A percentile compares a stretch with the other conserved stretches of the same genome.
Conservation (phyloP, 2,329 filamentous ascomycete species). For the Ceratocystis colombiana region DNA sequence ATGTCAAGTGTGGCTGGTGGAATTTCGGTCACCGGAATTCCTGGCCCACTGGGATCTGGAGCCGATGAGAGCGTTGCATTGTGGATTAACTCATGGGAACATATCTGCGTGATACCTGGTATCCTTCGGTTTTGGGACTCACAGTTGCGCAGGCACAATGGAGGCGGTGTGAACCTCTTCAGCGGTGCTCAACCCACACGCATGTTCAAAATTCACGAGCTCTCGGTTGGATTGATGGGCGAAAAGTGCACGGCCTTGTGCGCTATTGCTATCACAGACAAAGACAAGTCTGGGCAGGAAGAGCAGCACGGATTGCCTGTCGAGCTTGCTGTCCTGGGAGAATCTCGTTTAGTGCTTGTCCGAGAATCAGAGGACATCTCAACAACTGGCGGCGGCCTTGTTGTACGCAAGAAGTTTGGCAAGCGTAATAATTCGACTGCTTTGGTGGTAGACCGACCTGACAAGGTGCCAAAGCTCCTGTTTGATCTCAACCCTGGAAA, state of each 20-base stretch:
- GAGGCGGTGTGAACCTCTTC: slow-evolving; percentile 47
- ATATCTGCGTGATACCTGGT: slow-evolving; percentile 47
- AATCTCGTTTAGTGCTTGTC: slow-evolving; percentile 46
- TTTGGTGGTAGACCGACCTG: slow-evolving; percentile 46
- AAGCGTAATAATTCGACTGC: slow-evolving; percentile 34
- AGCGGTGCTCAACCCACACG: slow-evolving; percentile 45
- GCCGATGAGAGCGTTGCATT: slow-evolving; percentile 47
- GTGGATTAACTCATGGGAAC: slow-evolving; percentile 48
- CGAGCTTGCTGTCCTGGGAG: slow-evolving; percentile 46
- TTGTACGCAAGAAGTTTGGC: slow-evolving; percentile 30
- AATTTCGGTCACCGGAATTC: slow-evolving; percentile 41
- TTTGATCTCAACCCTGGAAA: slow-evolving; percentile 44
- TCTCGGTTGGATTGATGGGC: slow-evolving; percentile 45
- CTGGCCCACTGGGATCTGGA: slow-evolving; percentile 34
- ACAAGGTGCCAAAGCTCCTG: slow-evolving; percentile 34
- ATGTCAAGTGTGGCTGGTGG: slow-evolving; percentile 45
- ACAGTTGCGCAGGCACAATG: slow-evolving; percentile 43
- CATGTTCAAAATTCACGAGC: slow-evolving; percentile 47
- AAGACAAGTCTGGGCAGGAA: slow-evolving; percentile 26
- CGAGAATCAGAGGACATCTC: slow-evolving; percentile 42
- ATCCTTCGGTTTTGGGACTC: slow-evolving; percentile 51
- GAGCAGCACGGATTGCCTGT: slow-evolving; percentile 39
- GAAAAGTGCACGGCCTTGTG: slow-evolving; percentile 46
- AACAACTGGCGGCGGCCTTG: slow-evolving; percentile 34
- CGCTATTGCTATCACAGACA: slow-evolving; percentile 35